Percentiles rank a stretch among this genome's conserved stretches.
phyloP scores from a whole-genome alignment of 164 flowering plant genomes.

The Magnolia kwangsiensis region DNA sequence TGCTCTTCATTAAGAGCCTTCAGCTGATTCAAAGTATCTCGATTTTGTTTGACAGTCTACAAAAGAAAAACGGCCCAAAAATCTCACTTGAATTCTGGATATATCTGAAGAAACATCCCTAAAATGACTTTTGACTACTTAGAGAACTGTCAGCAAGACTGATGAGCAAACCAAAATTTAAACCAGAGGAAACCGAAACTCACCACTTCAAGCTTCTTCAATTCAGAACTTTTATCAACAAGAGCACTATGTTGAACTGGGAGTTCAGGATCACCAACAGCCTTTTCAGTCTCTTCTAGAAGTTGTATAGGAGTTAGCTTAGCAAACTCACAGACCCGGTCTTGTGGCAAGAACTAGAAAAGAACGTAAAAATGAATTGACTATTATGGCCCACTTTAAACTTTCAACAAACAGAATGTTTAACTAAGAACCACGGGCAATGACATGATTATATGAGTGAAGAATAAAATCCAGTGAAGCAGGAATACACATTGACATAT shows the following conservation, averaged over 20 bases:
- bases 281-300: slow-evolving; percentile 93
- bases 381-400: not conserved
- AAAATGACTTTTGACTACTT: not conserved
- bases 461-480: not conserved
- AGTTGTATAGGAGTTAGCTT: slow-evolving; percentile 91
- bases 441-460: not conserved
- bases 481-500: not conserved
- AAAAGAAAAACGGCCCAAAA: slow-evolving; percentile 5
- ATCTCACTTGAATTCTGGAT: not conserved
- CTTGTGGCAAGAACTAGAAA: slow-evolving; percentile 85
- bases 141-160: not conserved
- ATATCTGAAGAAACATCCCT: not conserved
- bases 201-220: slow-evolving; percentile 65
- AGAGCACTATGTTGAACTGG: slow-evolving; percentile 77
- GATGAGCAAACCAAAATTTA: not conserved
- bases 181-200: slow-evolving; percentile 17
- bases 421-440: not conserved
- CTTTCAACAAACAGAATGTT: not conserved
- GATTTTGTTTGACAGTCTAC: slow-evolving; percentile 70
- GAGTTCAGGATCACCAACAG: slow-evolving; percentile 90
- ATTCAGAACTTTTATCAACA: slow-evolving; percentile 61
- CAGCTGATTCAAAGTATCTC: slow-evolving; percentile 64
- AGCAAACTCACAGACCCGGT: slow-evolving; percentile 97
- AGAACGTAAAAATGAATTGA: not conserved
- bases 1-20: slow-evolving; percentile 79